Evolutionary conservation across 805 yeast genomes (phyloP), one percentile per base, ranked within the genome.

Genomic region (Suhomyces prunicola): DNA sequence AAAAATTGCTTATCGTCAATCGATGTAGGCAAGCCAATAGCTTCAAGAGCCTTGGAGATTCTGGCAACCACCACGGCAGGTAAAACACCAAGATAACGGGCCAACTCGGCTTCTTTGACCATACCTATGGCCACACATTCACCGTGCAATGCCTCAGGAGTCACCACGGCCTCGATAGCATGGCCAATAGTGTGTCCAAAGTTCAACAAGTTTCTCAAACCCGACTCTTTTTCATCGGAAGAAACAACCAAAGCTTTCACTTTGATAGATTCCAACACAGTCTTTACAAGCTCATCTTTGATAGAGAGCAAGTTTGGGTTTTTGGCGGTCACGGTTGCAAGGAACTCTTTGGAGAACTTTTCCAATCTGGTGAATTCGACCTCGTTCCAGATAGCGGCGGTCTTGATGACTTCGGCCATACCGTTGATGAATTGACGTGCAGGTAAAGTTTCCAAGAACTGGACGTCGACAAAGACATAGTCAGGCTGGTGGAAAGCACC

Each of bases 71-170:
- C 97, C 2, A 90, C 93, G 4, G 98, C 94, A 1, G 96, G 83
- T 58, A 94, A 75, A 50, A 90, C 82, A 23, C 97, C 97, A 63
- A 89, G 77, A 69, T 90, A 90, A 65, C 99, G 83, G n/a, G 97
- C 81, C 58, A 94, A 79, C 71, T 94, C 99, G 4, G 98, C 98
- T 71, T 94, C 99, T 63, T 85, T 81, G 33, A 94, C 86, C 81
- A 91, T 88, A 58, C 99, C 99, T 55, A 94, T 81, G n/a, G 98
- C 81, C n/a, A 94, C 99, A 80, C 99, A 94, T 72, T 94, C 99
- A 55, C 99, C 99, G 65, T 94, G 99, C 45, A 94, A 79, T 23
- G 96, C 94, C 69, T 92, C 90, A 7, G 99, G 99, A 4, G 98
- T 92, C 57, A 94, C 78, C 35, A 94, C 85, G n/a, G 99, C 98